Base-by-base conservation (phyloP, 352 stramenopile genomes). In the Paralagenidium karlingii region DNA sequence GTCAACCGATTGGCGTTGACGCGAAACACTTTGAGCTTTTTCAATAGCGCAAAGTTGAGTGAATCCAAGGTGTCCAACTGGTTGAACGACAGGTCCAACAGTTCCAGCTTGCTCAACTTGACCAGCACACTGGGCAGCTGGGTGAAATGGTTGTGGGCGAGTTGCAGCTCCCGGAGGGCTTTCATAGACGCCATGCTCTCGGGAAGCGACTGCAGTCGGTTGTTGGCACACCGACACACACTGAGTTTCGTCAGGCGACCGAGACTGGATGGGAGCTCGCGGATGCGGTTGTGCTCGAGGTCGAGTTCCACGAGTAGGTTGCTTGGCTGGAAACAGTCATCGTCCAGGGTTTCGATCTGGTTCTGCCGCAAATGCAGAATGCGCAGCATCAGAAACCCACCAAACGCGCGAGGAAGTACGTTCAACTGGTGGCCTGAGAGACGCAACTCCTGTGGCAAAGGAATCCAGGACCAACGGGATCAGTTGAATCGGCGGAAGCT, bases 21-120 rank as follows among this genome's bases (percentile, higher is more conserved):
- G 1, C 55, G 63, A 13, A 87, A 44, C 3, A 55, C 48, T 15
- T 51, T 33, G 31, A 87, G 64, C 0, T 24, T 36, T 3, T 26
- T 29, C 8, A 82, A 52, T 16, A 42, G 38, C 0, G 46, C 37
- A 28, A 82, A 87, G 24, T 73, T 53, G 37, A 74, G 44, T 0
- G 53, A 40, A 3, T 59, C 58, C 8, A 87, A 54, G 3, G 54
- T 61, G 28, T 48, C 45, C 18, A 87, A 56, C 5, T 53, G 60
- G 34, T 87, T 87, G 49, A 79, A 77, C 13, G 69, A 80, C 33
- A 87, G 12, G n/a, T 87, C 65, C 1, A 87, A 47, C 20, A 51
- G 43, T 19, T 76, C 43, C 4, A 87, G 44, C 0, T 42, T 3
- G 0, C 32, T 20, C 0, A 84, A 42, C 1, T 30, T 43, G 9